phyloP scores from a whole-genome alignment of 116 monocot genomes.

The Cymodocea nodosa region DNA sequence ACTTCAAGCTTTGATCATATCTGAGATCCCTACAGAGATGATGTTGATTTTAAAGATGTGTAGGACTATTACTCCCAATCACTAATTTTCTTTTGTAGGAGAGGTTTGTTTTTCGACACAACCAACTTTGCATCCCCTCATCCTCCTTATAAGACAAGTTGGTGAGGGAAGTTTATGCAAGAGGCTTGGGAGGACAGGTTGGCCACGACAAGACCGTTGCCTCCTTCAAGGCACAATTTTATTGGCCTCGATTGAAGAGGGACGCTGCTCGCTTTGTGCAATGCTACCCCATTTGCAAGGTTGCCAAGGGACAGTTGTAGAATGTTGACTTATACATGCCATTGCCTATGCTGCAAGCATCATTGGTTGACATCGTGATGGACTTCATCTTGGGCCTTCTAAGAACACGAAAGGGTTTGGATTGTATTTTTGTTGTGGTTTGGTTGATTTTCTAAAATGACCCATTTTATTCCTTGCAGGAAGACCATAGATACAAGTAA shows the following conservation, averaged over 20 bases:
- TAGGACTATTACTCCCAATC: no score
- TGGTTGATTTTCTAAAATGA: conserved; percentile 8
- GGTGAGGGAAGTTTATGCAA: not conserved
- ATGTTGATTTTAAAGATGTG: no score
- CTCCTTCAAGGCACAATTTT: not conserved
- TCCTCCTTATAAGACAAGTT: not conserved
- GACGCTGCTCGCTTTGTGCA: not conserved
- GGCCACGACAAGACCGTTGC: not conserved
- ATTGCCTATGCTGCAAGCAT: not conserved
- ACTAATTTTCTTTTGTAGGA: no score
- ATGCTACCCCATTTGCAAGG: not conserved
- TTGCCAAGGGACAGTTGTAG: no score
- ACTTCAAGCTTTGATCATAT: no score
- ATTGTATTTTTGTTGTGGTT: conserved; percentile 3
- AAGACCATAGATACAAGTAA: not conserved
- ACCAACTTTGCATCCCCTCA: no score
- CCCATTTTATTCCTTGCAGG: conserved; percentile 3
- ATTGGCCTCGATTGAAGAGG: not conserved
- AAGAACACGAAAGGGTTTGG: not conserved
- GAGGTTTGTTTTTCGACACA: no score
- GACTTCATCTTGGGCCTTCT: conserved; percentile 1
- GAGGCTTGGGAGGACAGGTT: not conserved
- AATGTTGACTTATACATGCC: not conserved
- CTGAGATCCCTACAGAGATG: no score
- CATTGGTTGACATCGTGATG: not conserved